These are phyloP conservation scores for Liquidambar formosana DNA, from an alignment of 164 flowering plant genomes.

Conservation along the genomic window DNA sequence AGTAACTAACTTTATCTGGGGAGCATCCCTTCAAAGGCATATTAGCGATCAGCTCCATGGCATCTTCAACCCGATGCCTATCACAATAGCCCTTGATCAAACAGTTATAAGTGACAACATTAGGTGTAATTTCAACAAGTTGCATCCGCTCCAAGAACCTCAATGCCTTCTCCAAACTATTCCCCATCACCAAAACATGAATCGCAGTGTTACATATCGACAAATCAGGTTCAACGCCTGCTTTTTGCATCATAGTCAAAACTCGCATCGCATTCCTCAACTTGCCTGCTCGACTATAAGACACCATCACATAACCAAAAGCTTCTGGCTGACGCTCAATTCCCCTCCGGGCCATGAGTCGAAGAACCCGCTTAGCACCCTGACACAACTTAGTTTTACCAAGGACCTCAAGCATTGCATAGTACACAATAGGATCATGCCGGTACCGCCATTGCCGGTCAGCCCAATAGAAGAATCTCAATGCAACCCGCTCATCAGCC, in stretches of 20 bases:
- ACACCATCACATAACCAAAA: conserved; percentile 74
- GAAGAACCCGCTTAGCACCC: conserved; percentile 67
- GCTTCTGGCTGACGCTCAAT: conserved; percentile 58
- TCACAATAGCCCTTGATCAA: conserved; percentile 88
- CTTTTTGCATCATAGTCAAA: conserved; percentile 75
- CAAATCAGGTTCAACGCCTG: conserved; percentile 67
- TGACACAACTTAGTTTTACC: conserved; percentile 82
- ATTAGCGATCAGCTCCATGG: conserved; percentile 58
- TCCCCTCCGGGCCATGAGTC: conserved; percentile 73
- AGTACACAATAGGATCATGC: conserved; percentile 67
- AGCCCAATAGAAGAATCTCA: conserved; percentile 91
- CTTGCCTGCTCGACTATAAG: conserved; percentile 83
- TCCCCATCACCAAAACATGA: conserved; percentile 71
- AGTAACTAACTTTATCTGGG: conserved; percentile 90
- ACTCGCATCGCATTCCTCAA: conserved; percentile 68
- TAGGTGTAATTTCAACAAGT: conserved; percentile 61
- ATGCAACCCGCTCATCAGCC: conserved; percentile 67
- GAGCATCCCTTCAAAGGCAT: conserved; percentile 71
- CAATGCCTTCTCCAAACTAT: conserved; percentile 72
- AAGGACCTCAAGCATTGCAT: conserved; percentile 73
- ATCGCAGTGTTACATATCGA: conserved; percentile 73
- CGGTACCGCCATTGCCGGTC: conserved; percentile 87
- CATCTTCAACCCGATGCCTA: conserved; percentile 58
- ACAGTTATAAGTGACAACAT: conserved; percentile 79
- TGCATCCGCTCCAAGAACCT: conserved; percentile 74